Percentiles rank a stretch among this genome's conserved stretches.
Evolutionary conservation across 306 rosid species (phyloP).

Genomic region (Rosa multiflora): DNA sequence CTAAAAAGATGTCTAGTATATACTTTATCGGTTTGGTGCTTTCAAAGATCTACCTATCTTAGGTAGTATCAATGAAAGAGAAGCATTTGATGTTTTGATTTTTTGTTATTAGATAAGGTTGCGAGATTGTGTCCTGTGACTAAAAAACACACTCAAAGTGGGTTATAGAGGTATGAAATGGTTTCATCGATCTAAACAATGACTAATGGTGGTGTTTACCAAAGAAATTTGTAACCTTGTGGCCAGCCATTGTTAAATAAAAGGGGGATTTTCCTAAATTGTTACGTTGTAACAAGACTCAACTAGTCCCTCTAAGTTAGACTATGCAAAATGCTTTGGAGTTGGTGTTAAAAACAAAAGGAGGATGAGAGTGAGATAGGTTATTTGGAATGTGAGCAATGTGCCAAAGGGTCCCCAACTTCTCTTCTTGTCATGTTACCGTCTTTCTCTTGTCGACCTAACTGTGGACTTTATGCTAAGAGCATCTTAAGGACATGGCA

Average conservation of each 20-base stretch:
- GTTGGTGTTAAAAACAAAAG: background rate
- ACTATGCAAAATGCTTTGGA: constrained; percentile 1
- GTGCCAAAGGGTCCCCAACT: background rate
- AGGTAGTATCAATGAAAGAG: constrained; percentile 14
- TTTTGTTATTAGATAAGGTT: constrained; percentile 19
- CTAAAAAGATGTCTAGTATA: background rate
- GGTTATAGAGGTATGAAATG: constrained; percentile 14
- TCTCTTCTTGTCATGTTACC: background rate
- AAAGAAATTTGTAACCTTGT: background rate
- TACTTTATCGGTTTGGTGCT: constrained; percentile 8
- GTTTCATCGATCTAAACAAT: constrained; percentile 14
- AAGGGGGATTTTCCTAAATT: background rate
- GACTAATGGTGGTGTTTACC: constrained; percentile 11
- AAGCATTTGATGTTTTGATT: constrained; percentile 1
- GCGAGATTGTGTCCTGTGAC: background rate
- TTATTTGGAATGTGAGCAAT: constrained; percentile 1
- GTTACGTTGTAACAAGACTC: background rate
- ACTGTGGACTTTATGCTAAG: background rate
- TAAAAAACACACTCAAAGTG: background rate
- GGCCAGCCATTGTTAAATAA: constrained; percentile 2
- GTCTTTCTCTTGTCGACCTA: background rate
- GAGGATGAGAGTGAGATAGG: background rate
- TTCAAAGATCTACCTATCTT: background rate
- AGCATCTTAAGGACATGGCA: background rate
- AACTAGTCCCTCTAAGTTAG: background rate